Evolutionary conservation across 805 yeast genomes (phyloP), one percentile per base, ranked within the genome.

Genomic region (Yamadazyma insecticola): DNA sequence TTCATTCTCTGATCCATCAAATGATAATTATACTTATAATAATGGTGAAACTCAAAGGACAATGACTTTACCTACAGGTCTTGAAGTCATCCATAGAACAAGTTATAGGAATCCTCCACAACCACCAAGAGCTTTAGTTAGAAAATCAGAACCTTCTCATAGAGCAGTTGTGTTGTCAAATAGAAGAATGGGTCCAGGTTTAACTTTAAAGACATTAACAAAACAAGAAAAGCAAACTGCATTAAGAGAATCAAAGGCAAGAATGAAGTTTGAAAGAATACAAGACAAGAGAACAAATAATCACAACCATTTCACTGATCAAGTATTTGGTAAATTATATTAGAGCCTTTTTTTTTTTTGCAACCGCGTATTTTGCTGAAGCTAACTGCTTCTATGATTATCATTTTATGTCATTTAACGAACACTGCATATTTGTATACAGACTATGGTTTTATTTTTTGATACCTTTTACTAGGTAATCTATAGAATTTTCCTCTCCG

Each of bases 131-230:
- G 24, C 40, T 6, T 31, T 38, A 13, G 24, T 41, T 2, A 22
- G 40, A 8, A 55, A 48, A n/a, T 3, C 25, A 5, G 62, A 67
- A 16, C 90, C 84, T 24, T 80, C 88, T 16, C 78, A 74, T 47
- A 76, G 78, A 25, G 81, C 96, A 0, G 79, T 88, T 22, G 73
- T 85, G 16, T 76, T 86, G 4, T 86, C 81, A 5, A 95, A 89
- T 46, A 69, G 81, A 35, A 67, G 70, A 22, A 53, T 47, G 32
- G 60, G 69, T 1, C 61, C 69, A 0, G 70, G 71, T 2, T 39
- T 63, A 16, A 49, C 57, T 2, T 28, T 33, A 2, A 33, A 34
- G 16, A 51, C 59, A 28, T 43, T 63, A 11, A 40, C 55, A 5
- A 59, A 47, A 30, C 67, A 60, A 37, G 64, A 62, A 40, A 56